Percentiles rank a stretch among this genome's conserved stretches.
These are phyloP conservation scores for Aspergillus hortae DNA, from an alignment of 2,329 filamentous ascomycete species.

Conservation along the genomic window DNA sequence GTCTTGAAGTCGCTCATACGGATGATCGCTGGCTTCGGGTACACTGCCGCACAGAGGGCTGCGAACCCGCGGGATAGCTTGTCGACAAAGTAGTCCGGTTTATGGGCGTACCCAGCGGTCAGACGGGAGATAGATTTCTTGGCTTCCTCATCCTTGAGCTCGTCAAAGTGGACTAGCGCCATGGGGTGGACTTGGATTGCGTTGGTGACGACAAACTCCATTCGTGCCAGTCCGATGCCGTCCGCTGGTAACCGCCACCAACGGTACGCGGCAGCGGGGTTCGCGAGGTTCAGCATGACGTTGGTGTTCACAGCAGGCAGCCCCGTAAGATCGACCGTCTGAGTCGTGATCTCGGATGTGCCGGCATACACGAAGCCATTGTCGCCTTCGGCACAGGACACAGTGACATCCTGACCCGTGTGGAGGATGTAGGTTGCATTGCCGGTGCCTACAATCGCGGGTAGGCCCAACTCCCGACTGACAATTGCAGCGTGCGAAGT, in stretches of 20 bases:
- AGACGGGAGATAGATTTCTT: conserved; percentile 25
- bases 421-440: conserved; percentile 37
- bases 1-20: conserved; percentile 43
- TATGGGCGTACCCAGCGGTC: conserved; percentile 29
- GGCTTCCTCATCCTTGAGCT: conserved; percentile 24
- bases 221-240: conserved; percentile 40
- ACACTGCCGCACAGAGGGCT: conserved; percentile 35
- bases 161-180: conserved; percentile 35
- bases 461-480: conserved; percentile 38
- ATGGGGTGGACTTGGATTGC: conserved; percentile 37
- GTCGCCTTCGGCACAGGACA: conserved; percentile 39
- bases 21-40: conserved; percentile 38
- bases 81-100: conserved; percentile 40
- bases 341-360: conserved; percentile 21
- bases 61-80: conserved; percentile 36
- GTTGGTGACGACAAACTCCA: conserved; percentile 41
- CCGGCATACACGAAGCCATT: conserved; percentile 38
- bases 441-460: conserved; percentile 36
- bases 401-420: conserved; percentile 36
- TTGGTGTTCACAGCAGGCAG: conserved; percentile 22
- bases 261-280: conserved; percentile 36
- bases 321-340: neutral
- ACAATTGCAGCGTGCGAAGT: conserved; percentile 43
- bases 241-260: conserved; percentile 40
- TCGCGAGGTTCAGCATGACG: conserved; percentile 40